Conservation (phyloP, 768 basidiomycete genomes). For the Auriculariales sp. region DNA sequence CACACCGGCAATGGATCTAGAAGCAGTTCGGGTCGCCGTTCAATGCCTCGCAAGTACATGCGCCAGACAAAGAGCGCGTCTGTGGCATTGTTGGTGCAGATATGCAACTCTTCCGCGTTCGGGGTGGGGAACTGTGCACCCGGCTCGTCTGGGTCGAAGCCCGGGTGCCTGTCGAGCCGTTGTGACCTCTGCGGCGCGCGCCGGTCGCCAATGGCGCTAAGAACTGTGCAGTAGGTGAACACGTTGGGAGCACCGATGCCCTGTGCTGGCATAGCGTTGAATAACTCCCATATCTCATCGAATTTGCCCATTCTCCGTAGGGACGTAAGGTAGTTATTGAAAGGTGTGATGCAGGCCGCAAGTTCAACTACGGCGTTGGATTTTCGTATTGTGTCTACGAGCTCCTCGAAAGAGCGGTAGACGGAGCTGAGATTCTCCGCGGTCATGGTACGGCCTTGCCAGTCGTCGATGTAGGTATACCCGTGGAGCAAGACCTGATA, state of each 20-base stretch:
- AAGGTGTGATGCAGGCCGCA: slow-evolving; percentile 34
- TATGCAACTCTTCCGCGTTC: slow-evolving; percentile 11
- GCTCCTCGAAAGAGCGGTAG: slow-evolving; percentile 41
- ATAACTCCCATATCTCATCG: slow-evolving; percentile 64
- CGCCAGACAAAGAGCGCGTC: slow-evolving; percentile 64
- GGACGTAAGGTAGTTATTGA: slow-evolving; percentile 50
- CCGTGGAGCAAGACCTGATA: slow-evolving; percentile 59
- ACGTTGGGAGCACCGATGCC: slow-evolving; percentile 49
- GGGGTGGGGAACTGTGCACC: neutral
- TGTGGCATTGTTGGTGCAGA: slow-evolving; percentile 24
- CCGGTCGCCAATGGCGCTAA: slow-evolving; percentile 30
- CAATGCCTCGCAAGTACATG: slow-evolving; percentile 39
- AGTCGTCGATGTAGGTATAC: slow-evolving; percentile 44
- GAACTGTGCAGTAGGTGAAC: slow-evolving; percentile 50
- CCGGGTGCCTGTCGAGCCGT: slow-evolving; percentile 13
- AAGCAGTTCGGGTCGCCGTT: slow-evolving; percentile 28
- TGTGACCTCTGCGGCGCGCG: slow-evolving; percentile 6
- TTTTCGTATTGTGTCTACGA: slow-evolving; percentile 34
- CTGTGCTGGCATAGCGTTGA: slow-evolving; percentile 46
- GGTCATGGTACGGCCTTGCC: slow-evolving; percentile 44
- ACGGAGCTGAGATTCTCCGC: slow-evolving; percentile 44
- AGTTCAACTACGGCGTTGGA: slow-evolving; percentile 29
- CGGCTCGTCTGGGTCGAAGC: slow-evolving; percentile 8
- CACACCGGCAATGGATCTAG: slow-evolving; percentile 44
- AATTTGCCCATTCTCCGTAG: slow-evolving; percentile 45